Evolutionary conservation across 2,329 filamentous ascomycete genomes (phyloP).

Genomic region (Fusarium siculi): DNA sequence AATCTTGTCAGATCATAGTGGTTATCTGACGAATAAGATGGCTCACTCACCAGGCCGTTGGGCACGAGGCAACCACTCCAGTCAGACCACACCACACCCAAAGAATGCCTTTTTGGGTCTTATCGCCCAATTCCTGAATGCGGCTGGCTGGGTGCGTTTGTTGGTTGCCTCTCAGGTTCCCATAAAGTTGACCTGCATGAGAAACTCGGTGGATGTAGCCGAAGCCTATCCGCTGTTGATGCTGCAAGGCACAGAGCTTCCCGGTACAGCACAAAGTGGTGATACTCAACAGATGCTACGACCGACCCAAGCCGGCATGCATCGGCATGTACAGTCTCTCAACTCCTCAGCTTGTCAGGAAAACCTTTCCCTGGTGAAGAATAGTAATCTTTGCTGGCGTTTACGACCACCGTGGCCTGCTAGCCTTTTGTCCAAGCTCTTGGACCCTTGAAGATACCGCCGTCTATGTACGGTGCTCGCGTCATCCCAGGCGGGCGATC

Average conservation of each 20-base stretch:
- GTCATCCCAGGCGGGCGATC: constrained; percentile 32
- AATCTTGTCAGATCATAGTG: constrained; percentile 40
- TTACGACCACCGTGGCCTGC: constrained; percentile 6
- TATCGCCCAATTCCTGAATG: constrained; percentile 29
- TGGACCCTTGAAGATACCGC: constrained; percentile 15
- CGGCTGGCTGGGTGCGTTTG: constrained; percentile 23
- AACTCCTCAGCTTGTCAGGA: constrained; percentile 5
- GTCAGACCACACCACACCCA: constrained; percentile 21
- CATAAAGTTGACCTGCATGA: constrained; percentile 37
- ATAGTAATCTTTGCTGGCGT: constrained; percentile 27
- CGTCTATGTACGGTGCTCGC: constrained; percentile 13
- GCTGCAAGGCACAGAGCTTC: constrained; percentile 35
- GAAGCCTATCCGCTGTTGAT: constrained; percentile 12
- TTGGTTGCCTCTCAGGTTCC: constrained; percentile 33
- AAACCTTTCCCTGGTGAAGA: background rate
- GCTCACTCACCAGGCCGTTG: constrained; percentile 27
- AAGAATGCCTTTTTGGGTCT: constrained; percentile 9
- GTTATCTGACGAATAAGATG: constrained; percentile 33
- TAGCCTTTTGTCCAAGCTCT: constrained; percentile 12
- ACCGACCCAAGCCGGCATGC: constrained; percentile 16
- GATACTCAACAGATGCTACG: background rate
- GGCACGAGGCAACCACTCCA: constrained; percentile 28
- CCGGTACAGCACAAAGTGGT: background rate
- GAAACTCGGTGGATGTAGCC: constrained; percentile 6
- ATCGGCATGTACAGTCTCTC: background rate